phyloP scores from a whole-genome alignment of 192 early-diverging fungal genomes.

The Coemansia sp. region DNA sequence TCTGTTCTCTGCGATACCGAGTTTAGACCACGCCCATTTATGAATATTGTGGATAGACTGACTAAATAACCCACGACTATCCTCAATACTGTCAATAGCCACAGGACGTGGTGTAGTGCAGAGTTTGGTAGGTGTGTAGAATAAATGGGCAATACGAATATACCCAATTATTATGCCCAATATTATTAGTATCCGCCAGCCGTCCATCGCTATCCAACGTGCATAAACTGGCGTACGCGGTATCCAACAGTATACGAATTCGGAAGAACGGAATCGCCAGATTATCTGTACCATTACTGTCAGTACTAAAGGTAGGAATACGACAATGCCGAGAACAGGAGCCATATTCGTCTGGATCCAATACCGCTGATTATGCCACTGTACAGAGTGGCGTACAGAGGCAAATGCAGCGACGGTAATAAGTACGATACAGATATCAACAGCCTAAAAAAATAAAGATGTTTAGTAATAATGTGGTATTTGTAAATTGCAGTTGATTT shows the following conservation, averaged over 20 bases:
- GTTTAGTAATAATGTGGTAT: background rate
- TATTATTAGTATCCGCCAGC: constrained; percentile 37
- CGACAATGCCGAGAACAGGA: constrained; percentile 35
- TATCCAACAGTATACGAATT: constrained; percentile 55
- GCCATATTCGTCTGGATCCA: constrained; percentile 53
- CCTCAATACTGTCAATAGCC: constrained; percentile 32
- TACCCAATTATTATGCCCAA: constrained; percentile 16
- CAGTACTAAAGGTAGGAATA: constrained; percentile 38
- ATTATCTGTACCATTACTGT: constrained; percentile 38
- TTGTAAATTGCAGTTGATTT: background rate
- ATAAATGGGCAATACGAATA: constrained; percentile 4
- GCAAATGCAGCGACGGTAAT: constrained; percentile 30
- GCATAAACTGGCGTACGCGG: constrained; percentile 47
- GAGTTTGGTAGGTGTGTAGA: background rate
- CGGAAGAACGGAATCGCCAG: constrained; percentile 50
- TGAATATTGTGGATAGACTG: constrained; percentile 49
- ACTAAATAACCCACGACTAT: constrained; percentile 33
- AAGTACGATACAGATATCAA: constrained; percentile 29
- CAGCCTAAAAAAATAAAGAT: constrained; percentile 26
- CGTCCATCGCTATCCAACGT: constrained; percentile 53
- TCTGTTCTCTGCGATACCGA: background rate
- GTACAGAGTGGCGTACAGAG: constrained; percentile 15
- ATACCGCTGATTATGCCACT: constrained; percentile 26
- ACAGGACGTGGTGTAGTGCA: background rate
- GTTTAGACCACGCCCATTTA: constrained; percentile 43